Evolutionary conservation across 306 rosid genomes (phyloP).

Genomic region (Malus sylvestris): DNA sequence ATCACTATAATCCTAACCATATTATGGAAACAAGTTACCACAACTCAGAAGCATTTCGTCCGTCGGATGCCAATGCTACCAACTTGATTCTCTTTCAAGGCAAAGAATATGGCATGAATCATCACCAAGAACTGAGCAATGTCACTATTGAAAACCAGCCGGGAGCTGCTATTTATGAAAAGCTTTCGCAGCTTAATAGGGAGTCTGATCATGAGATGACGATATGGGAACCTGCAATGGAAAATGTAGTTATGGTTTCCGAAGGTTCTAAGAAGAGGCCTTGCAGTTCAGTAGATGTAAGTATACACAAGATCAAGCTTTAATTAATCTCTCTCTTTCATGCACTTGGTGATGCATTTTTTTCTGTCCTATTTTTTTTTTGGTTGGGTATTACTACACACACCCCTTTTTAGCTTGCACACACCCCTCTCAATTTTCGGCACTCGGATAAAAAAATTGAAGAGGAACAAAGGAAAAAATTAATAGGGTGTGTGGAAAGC

Average conservation of each 20-base stretch:
- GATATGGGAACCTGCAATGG: conserved; percentile 9
- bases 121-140: conserved; percentile 27
- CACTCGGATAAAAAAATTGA: too few relatives aligned
- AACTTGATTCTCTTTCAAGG: conserved; percentile 22
- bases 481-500: too few relatives aligned
- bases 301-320: neutral
- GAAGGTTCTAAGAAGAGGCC: conserved; percentile 47
- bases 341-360: neutral
- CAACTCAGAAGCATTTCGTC: conserved; percentile 15
- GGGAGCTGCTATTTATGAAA: conserved; percentile 21
- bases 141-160: conserved; percentile 21
- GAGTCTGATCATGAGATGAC: conserved; percentile 16
- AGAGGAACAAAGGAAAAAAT: too few relatives aligned
- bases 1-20: conserved; percentile 16
- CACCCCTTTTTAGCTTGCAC: too few relatives aligned
- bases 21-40: conserved; percentile 28
- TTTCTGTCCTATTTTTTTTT: neutral
- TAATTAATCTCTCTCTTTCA: neutral
- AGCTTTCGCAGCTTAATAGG: conserved; percentile 11
- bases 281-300: conserved; percentile 25
- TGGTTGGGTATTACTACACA: too few relatives aligned
- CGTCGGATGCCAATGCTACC: conserved; percentile 20
- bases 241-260: conserved; percentile 14
- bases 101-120: conserved; percentile 24
- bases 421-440: too few relatives aligned